Percentiles rank a stretch among this genome's conserved stretches.
Evolutionary conservation across 1,284 basidiomycete genomes (phyloP).

Genomic region (Caloboletus inedulis): DNA sequence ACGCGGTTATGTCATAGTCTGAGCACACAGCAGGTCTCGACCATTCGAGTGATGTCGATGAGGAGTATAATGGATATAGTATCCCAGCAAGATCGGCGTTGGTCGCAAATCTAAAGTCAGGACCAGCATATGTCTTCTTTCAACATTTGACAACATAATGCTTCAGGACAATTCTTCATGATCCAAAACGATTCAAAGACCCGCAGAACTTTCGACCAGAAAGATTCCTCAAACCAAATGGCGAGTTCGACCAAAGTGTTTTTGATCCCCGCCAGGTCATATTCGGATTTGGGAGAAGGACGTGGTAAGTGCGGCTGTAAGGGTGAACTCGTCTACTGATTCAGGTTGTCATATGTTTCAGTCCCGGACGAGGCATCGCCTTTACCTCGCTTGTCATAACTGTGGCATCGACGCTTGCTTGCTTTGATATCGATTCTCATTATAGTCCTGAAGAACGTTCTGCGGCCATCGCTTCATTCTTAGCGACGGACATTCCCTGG

Average conservation of each 20-base stretch:
- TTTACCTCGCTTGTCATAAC: background rate
- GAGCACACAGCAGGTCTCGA: background rate
- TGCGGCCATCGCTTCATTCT: background rate
- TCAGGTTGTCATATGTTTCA: background rate
- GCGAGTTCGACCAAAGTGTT: conserved; percentile 2
- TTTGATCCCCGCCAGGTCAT: conserved; percentile 10
- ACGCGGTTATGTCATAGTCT: background rate
- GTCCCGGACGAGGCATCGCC: background rate
- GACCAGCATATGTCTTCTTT: background rate
- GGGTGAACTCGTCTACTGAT: background rate
- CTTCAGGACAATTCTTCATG: conserved; percentile 5
- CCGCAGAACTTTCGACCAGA: conserved; percentile 2
- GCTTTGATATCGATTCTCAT: background rate
- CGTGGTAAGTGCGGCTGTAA: background rate
- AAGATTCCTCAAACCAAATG: conserved; percentile 3
- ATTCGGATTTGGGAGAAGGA: conserved; percentile 10
- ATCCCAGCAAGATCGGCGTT: conserved; percentile 7
- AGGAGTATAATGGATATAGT: conserved; percentile 7
- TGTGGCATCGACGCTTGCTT: background rate
- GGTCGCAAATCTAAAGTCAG: conserved; percentile 7
- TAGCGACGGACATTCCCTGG: background rate
- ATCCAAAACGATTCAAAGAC: conserved; percentile 1
- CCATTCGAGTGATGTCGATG: conserved; percentile 5
- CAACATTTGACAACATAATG: background rate
- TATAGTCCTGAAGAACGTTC: background rate